Evolutionary conservation across 1,139 yeast species (phyloP), one percentile per base, ranked within the genome.

Genomic region (Blastobotrys illinoisensis): DNA sequence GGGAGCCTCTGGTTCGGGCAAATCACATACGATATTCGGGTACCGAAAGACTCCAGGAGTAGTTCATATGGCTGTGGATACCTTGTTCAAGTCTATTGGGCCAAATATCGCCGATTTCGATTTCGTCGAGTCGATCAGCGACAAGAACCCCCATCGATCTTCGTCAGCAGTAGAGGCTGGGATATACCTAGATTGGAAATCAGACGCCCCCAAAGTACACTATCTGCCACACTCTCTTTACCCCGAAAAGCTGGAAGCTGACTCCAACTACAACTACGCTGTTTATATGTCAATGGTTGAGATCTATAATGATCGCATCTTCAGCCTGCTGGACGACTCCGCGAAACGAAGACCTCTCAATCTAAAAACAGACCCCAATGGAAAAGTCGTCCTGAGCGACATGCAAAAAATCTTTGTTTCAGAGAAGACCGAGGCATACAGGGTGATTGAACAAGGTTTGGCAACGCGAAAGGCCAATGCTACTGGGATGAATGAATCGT

Each of bases 1-100:
- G 62, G 83, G 83, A 0, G 79, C 83, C 23, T 75, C 81, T 0
- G 79, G 78, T 40, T 73, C 79, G 11, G 82, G 82, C 5, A 79
- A 79, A 51, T 62, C 71, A 3, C 66, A 66, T 51, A 67, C 73
- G 1, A 61, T 67, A 18, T 59, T 64, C 11, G 72, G 73, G 5
- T 47, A 57, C 44, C 59, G 58, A 24, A 61, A 62, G 16, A 60
- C 62, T 3, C 71, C 74, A 6, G 74, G 73, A 1, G 60, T 70
- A 64, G 58, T 68, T n/a, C 69, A 67, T 47, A 48, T 66, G 13
- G 66, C 71, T 0, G 59, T 74, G 14, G 62, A 72, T 48, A 74
- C 79, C 0, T 67, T 79, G 55, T 79, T 77, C 67, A 79, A 76
- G 56, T 64, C 77, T 9, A 67, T 76, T 48, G 72, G 73, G 49